phyloP scores from a whole-genome alignment of 768 basidiomycete species.

The Tylopilus intermedius region DNA sequence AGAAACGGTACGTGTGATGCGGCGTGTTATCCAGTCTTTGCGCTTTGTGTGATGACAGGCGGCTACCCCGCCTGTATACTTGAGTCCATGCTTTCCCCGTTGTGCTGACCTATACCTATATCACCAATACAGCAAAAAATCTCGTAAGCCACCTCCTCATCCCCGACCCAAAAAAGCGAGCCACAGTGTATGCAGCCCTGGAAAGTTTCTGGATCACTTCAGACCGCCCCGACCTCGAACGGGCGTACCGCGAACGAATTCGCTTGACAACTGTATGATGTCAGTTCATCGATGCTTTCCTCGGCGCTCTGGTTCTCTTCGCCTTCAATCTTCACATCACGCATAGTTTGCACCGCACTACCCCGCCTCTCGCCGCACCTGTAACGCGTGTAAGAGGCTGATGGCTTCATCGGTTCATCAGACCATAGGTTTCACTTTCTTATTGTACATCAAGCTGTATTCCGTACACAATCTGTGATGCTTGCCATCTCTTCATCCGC shows the following conservation, averaged over 20 bases:
- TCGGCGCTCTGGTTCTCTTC: neutral
- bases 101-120: slow-evolving; percentile 5
- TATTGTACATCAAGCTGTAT: slow-evolving; percentile 4
- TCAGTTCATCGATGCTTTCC: neutral
- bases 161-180: slow-evolving; percentile 51
- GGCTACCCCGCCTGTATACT: neutral
- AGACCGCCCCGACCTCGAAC: slow-evolving; percentile 57
- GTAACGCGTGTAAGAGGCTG: neutral
- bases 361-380: neutral
- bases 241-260: slow-evolving; percentile 56
- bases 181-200: slow-evolving; percentile 60
- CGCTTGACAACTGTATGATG: slow-evolving; percentile 14
- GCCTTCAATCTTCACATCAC: neutral
- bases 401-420: neutral
- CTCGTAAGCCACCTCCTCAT: slow-evolving; percentile 61
- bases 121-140: slow-evolving; percentile 37
- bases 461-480: slow-evolving; percentile 2
- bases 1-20: slow-evolving; percentile 48
- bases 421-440: neutral
- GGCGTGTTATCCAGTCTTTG: neutral
- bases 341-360: neutral
- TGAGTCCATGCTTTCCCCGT: neutral
- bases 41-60: neutral
- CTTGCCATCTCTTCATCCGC: neutral
- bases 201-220: slow-evolving; percentile 60